Evolutionary conservation across 2,329 filamentous ascomycete species (phyloP).

Genomic region (Ampelomyces quisqualis): DNA sequence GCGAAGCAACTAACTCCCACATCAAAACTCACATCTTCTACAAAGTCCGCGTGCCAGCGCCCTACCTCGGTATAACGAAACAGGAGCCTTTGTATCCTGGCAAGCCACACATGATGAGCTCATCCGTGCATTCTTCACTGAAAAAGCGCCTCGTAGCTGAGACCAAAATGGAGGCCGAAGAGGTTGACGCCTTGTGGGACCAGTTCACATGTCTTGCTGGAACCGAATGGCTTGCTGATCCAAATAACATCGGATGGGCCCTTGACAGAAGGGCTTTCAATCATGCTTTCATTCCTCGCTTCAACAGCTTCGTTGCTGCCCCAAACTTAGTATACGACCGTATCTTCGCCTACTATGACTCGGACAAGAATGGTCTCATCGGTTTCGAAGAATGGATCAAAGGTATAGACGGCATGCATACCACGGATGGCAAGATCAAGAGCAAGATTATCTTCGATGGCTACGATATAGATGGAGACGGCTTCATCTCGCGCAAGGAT

Average conservation of each 20-base stretch:
- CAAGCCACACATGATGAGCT: constrained; percentile 70
- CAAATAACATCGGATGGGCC: constrained; percentile 72
- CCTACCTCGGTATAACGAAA: constrained; percentile 73
- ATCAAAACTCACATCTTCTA: constrained; percentile 94
- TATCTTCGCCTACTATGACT: constrained; percentile 96
- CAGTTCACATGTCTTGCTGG: constrained; percentile 95
- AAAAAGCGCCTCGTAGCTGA: constrained; percentile 60
- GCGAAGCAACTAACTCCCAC: constrained; percentile 75
- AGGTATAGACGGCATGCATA: constrained; percentile 68
- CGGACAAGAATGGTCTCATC: constrained; percentile 83
- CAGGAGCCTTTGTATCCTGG: constrained; percentile 54
- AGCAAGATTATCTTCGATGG: constrained; percentile 70
- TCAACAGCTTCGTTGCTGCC: constrained; percentile 71
- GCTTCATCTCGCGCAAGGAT: constrained; percentile 80
- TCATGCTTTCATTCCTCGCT: constrained; percentile 82
- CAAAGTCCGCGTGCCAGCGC: constrained; percentile 88
- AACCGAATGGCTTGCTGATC: constrained; percentile 78
- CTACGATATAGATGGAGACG: constrained; percentile 88
- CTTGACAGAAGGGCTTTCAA: constrained; percentile 95
- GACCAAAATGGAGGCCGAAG: constrained; percentile 68
- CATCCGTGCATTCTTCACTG: constrained; percentile 65
- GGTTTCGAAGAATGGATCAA: constrained; percentile 89
- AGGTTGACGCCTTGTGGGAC: constrained; percentile 92
- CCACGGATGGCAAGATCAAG: constrained; percentile 51
- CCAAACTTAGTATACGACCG: constrained; percentile 93